Conservation (phyloP, 306 rosid species). For the Inga oerstediana region DNA sequence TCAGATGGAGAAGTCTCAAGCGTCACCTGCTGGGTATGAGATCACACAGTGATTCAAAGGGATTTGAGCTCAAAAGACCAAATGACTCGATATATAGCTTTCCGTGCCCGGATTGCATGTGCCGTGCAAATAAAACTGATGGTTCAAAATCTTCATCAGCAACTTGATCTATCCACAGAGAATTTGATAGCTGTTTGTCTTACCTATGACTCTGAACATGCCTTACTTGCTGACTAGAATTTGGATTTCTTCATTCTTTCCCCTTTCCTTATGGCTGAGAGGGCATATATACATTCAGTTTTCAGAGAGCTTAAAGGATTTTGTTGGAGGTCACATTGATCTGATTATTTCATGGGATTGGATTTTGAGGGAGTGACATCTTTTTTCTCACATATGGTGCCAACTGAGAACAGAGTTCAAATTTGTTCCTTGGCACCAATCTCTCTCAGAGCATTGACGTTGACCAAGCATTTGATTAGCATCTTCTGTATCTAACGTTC, state of each 20-base stretch:
- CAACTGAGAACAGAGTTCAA: conserved; percentile 40
- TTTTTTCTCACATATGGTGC: conserved; percentile 42
- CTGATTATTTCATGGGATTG: conserved; percentile 54
- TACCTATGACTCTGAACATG: conserved; percentile 51
- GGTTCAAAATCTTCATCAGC: conserved; percentile 55
- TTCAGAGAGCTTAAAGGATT: conserved; percentile 54
- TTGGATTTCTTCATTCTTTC: conserved; percentile 68
- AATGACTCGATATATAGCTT: conserved; percentile 89
- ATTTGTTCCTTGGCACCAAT: conserved; percentile 39
- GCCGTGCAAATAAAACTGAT: conserved; percentile 69
- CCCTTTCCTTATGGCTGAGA: conserved; percentile 44
- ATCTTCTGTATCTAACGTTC: conserved; percentile 32
- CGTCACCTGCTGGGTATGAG: conserved; percentile 85
- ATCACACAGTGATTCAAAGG: conserved; percentile 90
- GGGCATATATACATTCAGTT: conserved; percentile 51
- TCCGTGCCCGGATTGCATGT: conserved; percentile 99
- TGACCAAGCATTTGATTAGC: conserved; percentile 37
- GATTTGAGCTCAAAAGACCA: conserved; percentile 84
- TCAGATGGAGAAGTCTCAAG: conserved; percentile 91
- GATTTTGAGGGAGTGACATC: conserved; percentile 49
- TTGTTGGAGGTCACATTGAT: conserved; percentile 53
- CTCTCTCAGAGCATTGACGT: conserved; percentile 28
- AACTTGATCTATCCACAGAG: conserved; percentile 51
- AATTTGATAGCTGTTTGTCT: conserved; percentile 42
- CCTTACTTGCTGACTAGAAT: conserved; percentile 55